Evolutionary conservation across 768 basidiomycete species (phyloP), one percentile per base, ranked within the genome.

Genomic region (Panaeolus papilionaceus): DNA sequence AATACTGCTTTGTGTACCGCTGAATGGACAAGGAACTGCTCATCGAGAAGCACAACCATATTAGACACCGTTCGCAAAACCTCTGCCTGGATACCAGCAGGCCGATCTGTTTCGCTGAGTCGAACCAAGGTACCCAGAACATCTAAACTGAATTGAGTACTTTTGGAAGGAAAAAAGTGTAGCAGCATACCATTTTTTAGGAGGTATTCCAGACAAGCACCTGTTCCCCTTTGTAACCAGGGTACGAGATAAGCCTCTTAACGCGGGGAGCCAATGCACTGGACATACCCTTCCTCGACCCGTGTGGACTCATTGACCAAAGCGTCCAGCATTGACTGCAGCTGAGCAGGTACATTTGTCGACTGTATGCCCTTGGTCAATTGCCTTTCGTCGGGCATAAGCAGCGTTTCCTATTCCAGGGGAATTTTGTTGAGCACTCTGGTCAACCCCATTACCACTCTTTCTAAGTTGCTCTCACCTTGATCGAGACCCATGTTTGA

Each of bases 1-100:
- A 96, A 85, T 9, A 98, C 91, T 1, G 95, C 95, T 72, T 88
- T 90, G 77, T 98, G 96, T 0, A 96, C 92, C 1, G 89, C 93
- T 9, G 94, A 92, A 73, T 97, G 95, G 4, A 96, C 91, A 20
- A 98, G 88, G 73, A 98, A 98, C 71, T 93, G 92, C 74, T 98
- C 95, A 68, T 98, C 95, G 65, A 99, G 85, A 14, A 95, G 86
- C 8, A 96, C 89, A 12, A 98, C 91, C 86, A 98, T 93, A 71
- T 95, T 95, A 71, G 94, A 93, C 14, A 96, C 92, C 1, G 92
- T 85, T 33, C 90, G 87, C 39, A 98, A 84, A 12, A 97, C 94
- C 75, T 95, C 93, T 47, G 91, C 93, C 76, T 96, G 94, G 70
- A 95, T 91, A n/a, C 96, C 97, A 47, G 88, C 86, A 0, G 95